Percentiles rank a stretch among this genome's conserved stretches.
Evolutionary conservation across 2,329 filamentous ascomycete species (phyloP).

Genomic region (Cercospora berteroae): DNA sequence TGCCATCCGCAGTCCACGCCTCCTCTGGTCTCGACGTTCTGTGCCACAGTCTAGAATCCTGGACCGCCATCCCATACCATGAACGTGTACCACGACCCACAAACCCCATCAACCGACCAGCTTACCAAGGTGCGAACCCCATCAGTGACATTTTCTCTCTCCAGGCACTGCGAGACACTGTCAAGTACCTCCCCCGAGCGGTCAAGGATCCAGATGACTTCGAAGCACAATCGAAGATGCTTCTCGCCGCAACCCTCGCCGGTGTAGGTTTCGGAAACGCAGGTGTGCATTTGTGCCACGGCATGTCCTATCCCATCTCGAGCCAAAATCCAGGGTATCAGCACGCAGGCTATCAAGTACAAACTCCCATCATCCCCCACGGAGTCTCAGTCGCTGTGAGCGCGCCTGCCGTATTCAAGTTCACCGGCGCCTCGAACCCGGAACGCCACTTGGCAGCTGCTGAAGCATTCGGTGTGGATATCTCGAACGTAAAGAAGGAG

Average conservation of each 20-base stretch:
- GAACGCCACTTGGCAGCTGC: slow-evolving; percentile 87
- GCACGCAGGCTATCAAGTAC: slow-evolving; percentile 80
- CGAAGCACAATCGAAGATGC: slow-evolving; percentile 93
- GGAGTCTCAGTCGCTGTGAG: slow-evolving; percentile 94
- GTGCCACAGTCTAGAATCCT: slow-evolving; percentile 92
- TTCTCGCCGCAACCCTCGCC: slow-evolving; percentile 88
- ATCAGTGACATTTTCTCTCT: slow-evolving; percentile 97
- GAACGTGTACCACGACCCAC: slow-evolving; percentile 78
- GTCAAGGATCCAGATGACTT: slow-evolving; percentile 84
- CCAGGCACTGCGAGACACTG: slow-evolving; percentile 74
- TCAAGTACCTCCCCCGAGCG: slow-evolving; percentile 88
- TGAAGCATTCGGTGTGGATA: slow-evolving; percentile 86
- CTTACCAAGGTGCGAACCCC: slow-evolving; percentile 95
- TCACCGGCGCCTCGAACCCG: slow-evolving; percentile 87
- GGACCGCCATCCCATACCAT: slow-evolving; percentile 94
- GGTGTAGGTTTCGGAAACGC: slow-evolving; percentile 98
- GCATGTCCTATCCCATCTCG: slow-evolving; percentile 97
- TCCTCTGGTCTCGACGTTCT: slow-evolving; percentile 90
- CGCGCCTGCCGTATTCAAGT: slow-evolving; percentile 88
- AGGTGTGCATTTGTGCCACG: slow-evolving; percentile 83
- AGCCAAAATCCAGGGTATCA: slow-evolving; percentile 90
- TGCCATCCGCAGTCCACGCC: slow-evolving; percentile 92
- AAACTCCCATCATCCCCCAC: slow-evolving; percentile 82
- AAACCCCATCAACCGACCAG: slow-evolving; percentile 87
- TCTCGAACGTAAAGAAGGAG: slow-evolving; percentile 81